phyloP scores from a whole-genome alignment of 2,329 filamentous ascomycete species.

The Fusarium clavum region DNA sequence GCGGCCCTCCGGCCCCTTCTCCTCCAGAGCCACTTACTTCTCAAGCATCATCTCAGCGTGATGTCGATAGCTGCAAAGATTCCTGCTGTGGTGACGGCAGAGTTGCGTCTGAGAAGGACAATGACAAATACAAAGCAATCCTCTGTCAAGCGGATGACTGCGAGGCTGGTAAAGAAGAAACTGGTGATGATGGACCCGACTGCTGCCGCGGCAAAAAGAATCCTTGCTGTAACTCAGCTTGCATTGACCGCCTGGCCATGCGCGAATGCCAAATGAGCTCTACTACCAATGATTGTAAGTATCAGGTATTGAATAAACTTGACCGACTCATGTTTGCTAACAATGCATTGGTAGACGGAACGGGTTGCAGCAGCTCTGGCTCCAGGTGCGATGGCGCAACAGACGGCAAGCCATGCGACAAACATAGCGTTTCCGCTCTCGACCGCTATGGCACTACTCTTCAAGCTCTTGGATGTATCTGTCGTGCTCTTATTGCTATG shows the following conservation, averaged over 20 bases:
- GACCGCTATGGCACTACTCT: slow-evolving; percentile 58
- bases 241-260: slow-evolving; percentile 58
- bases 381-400: slow-evolving; percentile 23
- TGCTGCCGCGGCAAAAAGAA: slow-evolving; percentile 57
- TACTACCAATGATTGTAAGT: slow-evolving; percentile 4
- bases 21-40: not conserved
- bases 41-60: not conserved
- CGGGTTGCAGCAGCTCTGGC: not conserved
- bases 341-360: not conserved
- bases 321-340: not conserved
- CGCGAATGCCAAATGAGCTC: slow-evolving; percentile 52
- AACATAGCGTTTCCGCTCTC: slow-evolving; percentile 52
- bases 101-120: not conserved
- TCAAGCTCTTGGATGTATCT: slow-evolving; percentile 64
- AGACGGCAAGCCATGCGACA: slow-evolving; percentile 51
- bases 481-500: slow-evolving; percentile 62
- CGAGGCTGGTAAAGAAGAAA: not conserved
- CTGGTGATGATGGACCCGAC: slow-evolving; percentile 20
- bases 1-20: slow-evolving; percentile 14
- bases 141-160: not conserved
- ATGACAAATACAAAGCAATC: not conserved
- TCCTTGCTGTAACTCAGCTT: slow-evolving; percentile 58
- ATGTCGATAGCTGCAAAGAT: slow-evolving; percentile 11
- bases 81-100: slow-evolving; percentile 13
- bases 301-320: not conserved